phyloP scores from a whole-genome alignment of 495 filamentous ascomycete species.

The Niebla homalea region DNA sequence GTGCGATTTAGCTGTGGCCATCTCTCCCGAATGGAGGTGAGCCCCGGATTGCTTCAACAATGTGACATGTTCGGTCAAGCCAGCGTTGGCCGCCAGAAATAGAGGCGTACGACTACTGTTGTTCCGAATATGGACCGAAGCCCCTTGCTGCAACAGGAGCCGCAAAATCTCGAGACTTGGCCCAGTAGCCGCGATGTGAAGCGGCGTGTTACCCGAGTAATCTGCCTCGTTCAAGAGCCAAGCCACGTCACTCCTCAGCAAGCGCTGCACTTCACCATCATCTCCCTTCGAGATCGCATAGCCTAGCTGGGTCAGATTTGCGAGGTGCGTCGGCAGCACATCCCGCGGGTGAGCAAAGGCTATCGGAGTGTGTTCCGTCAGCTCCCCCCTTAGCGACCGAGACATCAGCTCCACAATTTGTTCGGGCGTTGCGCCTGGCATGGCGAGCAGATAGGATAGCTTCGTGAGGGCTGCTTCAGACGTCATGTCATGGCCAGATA shows the following conservation, averaged over 20 bases:
- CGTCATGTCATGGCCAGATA: slow-evolving; percentile 88
- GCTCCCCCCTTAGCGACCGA: slow-evolving; percentile 64
- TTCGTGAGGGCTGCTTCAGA: slow-evolving; percentile 91
- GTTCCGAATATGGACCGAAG: slow-evolving; percentile 79
- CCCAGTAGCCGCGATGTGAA: slow-evolving; percentile 54
- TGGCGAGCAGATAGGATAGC: slow-evolving; percentile 72
- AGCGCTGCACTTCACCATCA: slow-evolving; percentile 43
- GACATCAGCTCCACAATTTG: slow-evolving; percentile 63
- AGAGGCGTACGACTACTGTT: slow-evolving; percentile 68
- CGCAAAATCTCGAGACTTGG: slow-evolving; percentile 49
- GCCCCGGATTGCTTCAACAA: slow-evolving; percentile 59
- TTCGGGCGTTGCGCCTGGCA: slow-evolving; percentile 43
- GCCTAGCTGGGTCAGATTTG: slow-evolving; percentile 55
- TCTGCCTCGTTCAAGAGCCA: slow-evolving; percentile 66
- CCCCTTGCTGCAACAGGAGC: slow-evolving; percentile 61
- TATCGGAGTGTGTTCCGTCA: slow-evolving; percentile 56
- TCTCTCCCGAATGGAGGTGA: slow-evolving; percentile 52
- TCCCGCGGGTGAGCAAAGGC: slow-evolving; percentile 61
- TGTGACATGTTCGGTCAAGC: slow-evolving; percentile 45
- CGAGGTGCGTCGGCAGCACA: slow-evolving; percentile 30
- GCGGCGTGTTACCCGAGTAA: slow-evolving; percentile 82
- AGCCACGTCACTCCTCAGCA: slow-evolving; percentile 51
- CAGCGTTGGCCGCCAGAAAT: slow-evolving; percentile 57
- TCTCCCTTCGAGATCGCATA: slow-evolving; percentile 72
- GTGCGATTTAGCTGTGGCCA: slow-evolving; percentile 35